A percentile compares a stretch with the other conserved stretches of the same genome.
Conservation (phyloP, 148 eudicot genomes). For the Rhododendron griersonianum region DNA sequence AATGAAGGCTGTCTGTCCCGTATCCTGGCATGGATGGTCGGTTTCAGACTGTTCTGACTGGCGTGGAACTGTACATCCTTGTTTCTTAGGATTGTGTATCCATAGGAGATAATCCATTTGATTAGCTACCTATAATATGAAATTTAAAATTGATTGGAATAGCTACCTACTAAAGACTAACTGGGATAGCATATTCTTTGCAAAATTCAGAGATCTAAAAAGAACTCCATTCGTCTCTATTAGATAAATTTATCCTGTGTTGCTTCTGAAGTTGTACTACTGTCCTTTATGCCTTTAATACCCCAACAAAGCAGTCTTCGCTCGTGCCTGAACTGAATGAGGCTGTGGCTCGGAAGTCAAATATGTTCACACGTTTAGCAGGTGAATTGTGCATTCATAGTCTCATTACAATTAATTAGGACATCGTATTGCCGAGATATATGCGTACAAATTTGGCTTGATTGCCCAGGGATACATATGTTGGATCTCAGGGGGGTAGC, state of each 20-base stretch:
- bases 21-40: background rate
- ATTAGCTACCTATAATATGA: background rate
- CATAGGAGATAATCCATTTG: background rate
- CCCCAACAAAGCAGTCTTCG: background rate
- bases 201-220: background rate
- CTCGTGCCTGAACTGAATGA: background rate
- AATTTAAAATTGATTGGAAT: background rate
- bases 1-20: background rate
- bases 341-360: background rate
- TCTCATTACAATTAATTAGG: background rate
- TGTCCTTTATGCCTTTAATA: background rate
- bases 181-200: background rate
- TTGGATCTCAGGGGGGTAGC: background rate
- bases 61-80: background rate
- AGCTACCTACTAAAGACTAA: background rate
- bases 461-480: background rate
- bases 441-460: background rate
- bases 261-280: background rate
- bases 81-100: background rate
- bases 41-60: background rate
- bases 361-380: background rate
- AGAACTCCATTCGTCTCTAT: background rate
- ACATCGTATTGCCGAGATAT: background rate
- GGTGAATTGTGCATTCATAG: background rate
- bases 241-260: background rate